Percentiles rank a stretch among this genome's conserved stretches.
These are phyloP conservation scores for Brassica nigra DNA, from an alignment of 345 rosid genomes.

Conservation along the genomic window DNA sequence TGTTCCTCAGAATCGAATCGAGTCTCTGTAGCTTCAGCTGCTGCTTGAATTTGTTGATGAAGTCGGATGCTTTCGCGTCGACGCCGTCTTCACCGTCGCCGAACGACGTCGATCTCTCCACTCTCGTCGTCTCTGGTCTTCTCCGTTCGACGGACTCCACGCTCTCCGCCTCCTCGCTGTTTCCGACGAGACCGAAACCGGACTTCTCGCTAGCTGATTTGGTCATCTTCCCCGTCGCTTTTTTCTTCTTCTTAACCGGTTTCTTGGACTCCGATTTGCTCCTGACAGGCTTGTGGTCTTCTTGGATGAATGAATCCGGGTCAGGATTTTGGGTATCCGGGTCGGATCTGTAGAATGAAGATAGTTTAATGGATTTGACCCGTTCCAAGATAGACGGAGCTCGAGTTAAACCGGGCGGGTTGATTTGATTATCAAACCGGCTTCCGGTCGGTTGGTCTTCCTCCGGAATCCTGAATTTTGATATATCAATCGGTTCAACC, in stretches of 20 bases:
- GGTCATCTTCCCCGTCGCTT: slow-evolving; percentile 49
- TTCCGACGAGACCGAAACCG: slow-evolving; percentile 21
- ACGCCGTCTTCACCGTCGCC: slow-evolving; percentile 42
- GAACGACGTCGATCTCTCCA: slow-evolving; percentile 25
- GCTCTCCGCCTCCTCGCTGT: slow-evolving; percentile 24
- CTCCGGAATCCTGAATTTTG: slow-evolving; percentile 28
- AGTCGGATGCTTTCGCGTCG: slow-evolving; percentile 48
- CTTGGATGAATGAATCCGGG: background rate
- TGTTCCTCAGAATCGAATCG: slow-evolving; percentile 44
- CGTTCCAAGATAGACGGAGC: slow-evolving; percentile 63
- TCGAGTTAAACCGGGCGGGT: slow-evolving; percentile 41
- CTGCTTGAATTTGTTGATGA: slow-evolving; percentile 46
- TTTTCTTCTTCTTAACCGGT: slow-evolving; percentile 31
- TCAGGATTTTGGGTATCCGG: slow-evolving; percentile 31
- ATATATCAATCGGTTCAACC: slow-evolving; percentile 37
- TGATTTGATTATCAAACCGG: background rate
- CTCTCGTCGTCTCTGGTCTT: slow-evolving; percentile 43
- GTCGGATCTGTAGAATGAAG: slow-evolving; percentile 45
- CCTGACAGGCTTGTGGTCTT: slow-evolving; percentile 44
- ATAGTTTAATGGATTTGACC: slow-evolving; percentile 58
- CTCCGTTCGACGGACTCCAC: slow-evolving; percentile 39
- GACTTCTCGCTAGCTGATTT: slow-evolving; percentile 70
- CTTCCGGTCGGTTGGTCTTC: slow-evolving; percentile 24
- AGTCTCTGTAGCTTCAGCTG: slow-evolving; percentile 44
- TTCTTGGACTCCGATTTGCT: slow-evolving; percentile 49